Evolutionary conservation across 495 filamentous ascomycete genomes (phyloP).

Genomic region (Penicillium herquei): DNA sequence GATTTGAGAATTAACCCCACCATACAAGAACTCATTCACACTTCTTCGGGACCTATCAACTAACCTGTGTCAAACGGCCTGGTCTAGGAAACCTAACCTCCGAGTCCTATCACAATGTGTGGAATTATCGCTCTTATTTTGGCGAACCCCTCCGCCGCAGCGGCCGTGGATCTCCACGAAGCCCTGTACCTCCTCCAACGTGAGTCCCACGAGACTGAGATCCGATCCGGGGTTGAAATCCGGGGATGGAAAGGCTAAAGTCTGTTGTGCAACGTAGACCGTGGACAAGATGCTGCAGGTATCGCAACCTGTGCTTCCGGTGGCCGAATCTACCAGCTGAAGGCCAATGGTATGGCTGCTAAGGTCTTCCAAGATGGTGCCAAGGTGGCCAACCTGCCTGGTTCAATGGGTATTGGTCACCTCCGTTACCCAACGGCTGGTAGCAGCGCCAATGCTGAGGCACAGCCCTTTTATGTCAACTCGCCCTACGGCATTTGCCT

Average conservation of each 20-base stretch:
- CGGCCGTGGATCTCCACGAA: conserved; percentile 83
- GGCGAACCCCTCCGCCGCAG: conserved; percentile 60
- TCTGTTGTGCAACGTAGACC: conserved; percentile 30
- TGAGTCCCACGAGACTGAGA: conserved; percentile 24
- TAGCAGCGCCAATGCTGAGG: conserved; percentile 64
- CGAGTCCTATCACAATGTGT: conserved; percentile 60
- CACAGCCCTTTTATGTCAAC: conserved; percentile 87
- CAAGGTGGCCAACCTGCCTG: conserved; percentile 73
- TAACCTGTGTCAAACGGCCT: conserved; percentile 13
- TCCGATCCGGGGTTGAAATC: background rate
- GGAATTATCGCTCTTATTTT: conserved; percentile 83
- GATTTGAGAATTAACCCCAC: conserved; percentile 27
- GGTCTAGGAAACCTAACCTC: conserved; percentile 2
- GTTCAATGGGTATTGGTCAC: conserved; percentile 87
- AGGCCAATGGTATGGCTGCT: conserved; percentile 88
- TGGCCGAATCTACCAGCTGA: conserved; percentile 84
- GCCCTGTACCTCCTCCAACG: conserved; percentile 83
- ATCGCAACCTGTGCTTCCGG: conserved; percentile 74
- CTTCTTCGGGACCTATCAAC: conserved; percentile 3
- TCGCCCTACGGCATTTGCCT: conserved; percentile 76
- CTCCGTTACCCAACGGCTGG: conserved; percentile 90
- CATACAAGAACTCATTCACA: conserved; percentile 10
- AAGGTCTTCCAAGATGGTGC: conserved; percentile 82
- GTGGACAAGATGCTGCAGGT: conserved; percentile 91
- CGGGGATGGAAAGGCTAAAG: conserved; percentile 12